Evolutionary conservation across 208 protist genomes (phyloP).

Genomic region (Crithidia brevicula): DNA sequence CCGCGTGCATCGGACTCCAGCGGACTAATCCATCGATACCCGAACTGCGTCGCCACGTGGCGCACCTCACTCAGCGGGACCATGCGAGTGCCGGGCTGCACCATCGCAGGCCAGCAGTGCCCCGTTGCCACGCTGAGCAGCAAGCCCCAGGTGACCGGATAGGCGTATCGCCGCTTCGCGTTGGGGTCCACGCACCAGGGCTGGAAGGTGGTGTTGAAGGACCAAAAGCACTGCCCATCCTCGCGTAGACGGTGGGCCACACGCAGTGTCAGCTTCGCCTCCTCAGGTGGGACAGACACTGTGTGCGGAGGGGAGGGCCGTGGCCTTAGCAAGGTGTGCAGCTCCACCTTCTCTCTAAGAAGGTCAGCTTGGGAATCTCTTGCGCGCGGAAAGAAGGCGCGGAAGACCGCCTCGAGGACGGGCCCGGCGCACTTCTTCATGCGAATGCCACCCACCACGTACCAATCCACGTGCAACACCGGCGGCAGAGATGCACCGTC

Average conservation of each 20-base stretch:
- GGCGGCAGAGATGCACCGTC: constrained; percentile 2
- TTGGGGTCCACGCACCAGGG: constrained; percentile 39
- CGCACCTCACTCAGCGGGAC: constrained; percentile 40
- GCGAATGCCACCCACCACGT: constrained; percentile 58
- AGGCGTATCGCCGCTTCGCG: constrained; percentile 34
- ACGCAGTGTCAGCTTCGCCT: not conserved
- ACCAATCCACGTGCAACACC: constrained; percentile 68
- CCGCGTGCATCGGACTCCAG: constrained; percentile 12
- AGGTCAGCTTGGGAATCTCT: too few relatives aligned
- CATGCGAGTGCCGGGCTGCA: constrained; percentile 44
- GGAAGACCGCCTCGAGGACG: constrained; percentile 40
- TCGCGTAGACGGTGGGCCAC: constrained; percentile 67
- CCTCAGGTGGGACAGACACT: not conserved
- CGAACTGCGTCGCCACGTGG: not conserved
- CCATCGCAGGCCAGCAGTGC: constrained; percentile 47
- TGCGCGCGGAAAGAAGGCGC: constrained; percentile 55
- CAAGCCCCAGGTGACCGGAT: constrained; percentile 46
- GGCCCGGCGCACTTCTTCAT: constrained; percentile 38
- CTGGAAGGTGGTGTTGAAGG: constrained; percentile 59
- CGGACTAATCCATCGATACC: constrained; percentile 47
- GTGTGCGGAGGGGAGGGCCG: not conserved
- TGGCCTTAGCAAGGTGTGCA: not conserved
- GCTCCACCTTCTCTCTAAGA: not conserved
- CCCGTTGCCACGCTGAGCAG: constrained; percentile 43
- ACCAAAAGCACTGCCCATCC: constrained; percentile 72